Conservation (phyloP, 495 filamentous ascomycete species). For the Lasiosphaeriaceae sp. region DNA sequence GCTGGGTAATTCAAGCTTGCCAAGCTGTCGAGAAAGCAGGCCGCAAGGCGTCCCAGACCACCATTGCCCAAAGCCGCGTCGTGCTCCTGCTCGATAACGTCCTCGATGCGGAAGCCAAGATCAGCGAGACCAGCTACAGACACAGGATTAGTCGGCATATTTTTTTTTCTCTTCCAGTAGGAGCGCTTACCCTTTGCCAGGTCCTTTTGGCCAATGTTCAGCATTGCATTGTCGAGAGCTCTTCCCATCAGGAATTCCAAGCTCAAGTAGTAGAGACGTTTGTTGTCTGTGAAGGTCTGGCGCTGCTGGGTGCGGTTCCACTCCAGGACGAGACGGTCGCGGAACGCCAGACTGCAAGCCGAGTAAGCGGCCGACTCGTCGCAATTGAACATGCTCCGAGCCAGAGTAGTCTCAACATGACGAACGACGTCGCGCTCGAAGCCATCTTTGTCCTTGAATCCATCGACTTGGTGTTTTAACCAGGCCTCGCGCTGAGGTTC, state of each 20-base stretch:
- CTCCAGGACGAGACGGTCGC: conserved; percentile 87
- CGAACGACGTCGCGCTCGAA: conserved; percentile 77
- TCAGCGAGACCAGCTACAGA: conserved; percentile 70
- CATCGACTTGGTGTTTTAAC: conserved; percentile 67
- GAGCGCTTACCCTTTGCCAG: conserved; percentile 61
- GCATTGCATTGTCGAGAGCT: conserved; percentile 96
- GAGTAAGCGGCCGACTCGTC: conserved; percentile 93
- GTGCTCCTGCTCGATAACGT: conserved; percentile 90
- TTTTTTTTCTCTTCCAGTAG: not conserved
- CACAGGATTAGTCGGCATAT: conserved; percentile 4
- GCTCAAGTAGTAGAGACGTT: conserved; percentile 93
- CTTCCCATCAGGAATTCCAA: conserved; percentile 97
- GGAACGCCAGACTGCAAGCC: conserved; percentile 83
- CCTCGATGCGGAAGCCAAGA: conserved; percentile 94
- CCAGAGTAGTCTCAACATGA: conserved; percentile 94
- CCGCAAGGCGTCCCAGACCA: conserved; percentile 88
- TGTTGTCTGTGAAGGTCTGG: conserved; percentile 84
- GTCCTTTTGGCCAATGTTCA: conserved; percentile 87
- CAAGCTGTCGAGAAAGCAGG: conserved; percentile 94
- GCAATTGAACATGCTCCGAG: conserved; percentile 96
- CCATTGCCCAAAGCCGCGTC: conserved; percentile 96
- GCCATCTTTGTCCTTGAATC: conserved; percentile 67
- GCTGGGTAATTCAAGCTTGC: conserved; percentile 92
- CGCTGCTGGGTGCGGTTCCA: conserved; percentile 98
- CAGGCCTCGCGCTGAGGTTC: conserved; percentile 85